phyloP scores from a whole-genome alignment of 768 basidiomycete genomes.

The Polyporus arcularius region DNA sequence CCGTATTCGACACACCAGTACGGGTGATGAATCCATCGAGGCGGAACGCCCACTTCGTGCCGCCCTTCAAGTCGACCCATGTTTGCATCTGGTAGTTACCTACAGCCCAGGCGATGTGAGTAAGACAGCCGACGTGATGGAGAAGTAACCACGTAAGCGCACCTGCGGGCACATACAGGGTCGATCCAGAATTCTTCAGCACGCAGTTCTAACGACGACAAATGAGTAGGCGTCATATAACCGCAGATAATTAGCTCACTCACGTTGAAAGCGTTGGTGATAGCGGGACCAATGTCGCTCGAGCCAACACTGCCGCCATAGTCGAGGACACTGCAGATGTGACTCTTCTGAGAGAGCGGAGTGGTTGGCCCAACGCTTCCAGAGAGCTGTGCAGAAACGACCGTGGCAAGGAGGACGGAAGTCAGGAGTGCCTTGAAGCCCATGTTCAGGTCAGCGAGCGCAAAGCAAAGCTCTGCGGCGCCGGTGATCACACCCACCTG shows the following conservation, averaged over 20 bases:
- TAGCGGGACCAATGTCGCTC: slow-evolving; percentile 32
- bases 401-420: slow-evolving; percentile 6
- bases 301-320: slow-evolving; percentile 33
- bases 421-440: slow-evolving; percentile 15
- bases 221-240: neutral
- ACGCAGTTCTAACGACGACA: slow-evolving; percentile 25
- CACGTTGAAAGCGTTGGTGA: slow-evolving; percentile 28
- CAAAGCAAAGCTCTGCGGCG: neutral
- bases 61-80: slow-evolving; percentile 31
- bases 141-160: neutral
- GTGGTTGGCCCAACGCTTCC: slow-evolving; percentile 29
- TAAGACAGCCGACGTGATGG: no score
- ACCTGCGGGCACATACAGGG: slow-evolving; percentile 30
- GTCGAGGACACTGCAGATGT: slow-evolving; percentile 31
- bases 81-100: slow-evolving; percentile 32
- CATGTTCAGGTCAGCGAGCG: neutral
- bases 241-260: neutral
- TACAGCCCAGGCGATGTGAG: neutral
- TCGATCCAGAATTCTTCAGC: slow-evolving; percentile 24
- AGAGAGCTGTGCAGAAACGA: slow-evolving; percentile 23
- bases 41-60: slow-evolving; percentile 31
- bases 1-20: slow-evolving; percentile 17
- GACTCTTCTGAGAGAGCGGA: slow-evolving; percentile 21
- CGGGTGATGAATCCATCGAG: slow-evolving; percentile 35
- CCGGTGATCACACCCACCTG: no score